Percentiles rank a stretch among this genome's conserved stretches.
These are phyloP conservation scores for Colletotrichum sp. DNA, from an alignment of 2,329 filamentous ascomycete species.

Conservation along the genomic window DNA sequence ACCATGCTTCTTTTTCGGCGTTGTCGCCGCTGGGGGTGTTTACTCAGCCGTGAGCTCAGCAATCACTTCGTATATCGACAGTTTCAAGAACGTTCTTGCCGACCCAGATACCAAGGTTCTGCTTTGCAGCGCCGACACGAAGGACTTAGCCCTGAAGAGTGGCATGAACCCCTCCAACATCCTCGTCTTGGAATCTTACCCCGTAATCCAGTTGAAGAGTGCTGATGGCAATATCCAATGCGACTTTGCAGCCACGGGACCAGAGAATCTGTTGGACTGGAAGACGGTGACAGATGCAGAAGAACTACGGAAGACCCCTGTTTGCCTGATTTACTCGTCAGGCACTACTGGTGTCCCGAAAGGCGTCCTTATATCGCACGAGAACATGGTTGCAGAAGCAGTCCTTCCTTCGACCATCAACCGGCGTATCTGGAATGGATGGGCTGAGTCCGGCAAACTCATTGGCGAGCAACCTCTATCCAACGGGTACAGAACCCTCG, in stretches of 20 bases:
- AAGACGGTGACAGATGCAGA: not conserved
- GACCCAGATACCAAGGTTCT: not conserved
- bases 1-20: not conserved
- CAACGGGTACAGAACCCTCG: not conserved
- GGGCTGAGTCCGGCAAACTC: not conserved
- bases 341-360: not conserved
- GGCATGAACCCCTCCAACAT: not conserved
- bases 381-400: not conserved
- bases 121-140: not conserved
- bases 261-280: not conserved
- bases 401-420: not conserved
- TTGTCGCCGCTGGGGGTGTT: not conserved
- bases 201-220: not conserved
- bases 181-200: not conserved
- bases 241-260: not conserved
- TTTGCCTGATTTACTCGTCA: not conserved
- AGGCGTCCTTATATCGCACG: not conserved
- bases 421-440: not conserved
- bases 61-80: not conserved
- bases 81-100: not conserved
- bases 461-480: not conserved
- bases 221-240: not conserved
- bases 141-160: not conserved
- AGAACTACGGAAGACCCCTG: not conserved
- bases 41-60: not conserved